Conservation (phyloP, 805 yeast species). For the Ogataea methylovora region DNA sequence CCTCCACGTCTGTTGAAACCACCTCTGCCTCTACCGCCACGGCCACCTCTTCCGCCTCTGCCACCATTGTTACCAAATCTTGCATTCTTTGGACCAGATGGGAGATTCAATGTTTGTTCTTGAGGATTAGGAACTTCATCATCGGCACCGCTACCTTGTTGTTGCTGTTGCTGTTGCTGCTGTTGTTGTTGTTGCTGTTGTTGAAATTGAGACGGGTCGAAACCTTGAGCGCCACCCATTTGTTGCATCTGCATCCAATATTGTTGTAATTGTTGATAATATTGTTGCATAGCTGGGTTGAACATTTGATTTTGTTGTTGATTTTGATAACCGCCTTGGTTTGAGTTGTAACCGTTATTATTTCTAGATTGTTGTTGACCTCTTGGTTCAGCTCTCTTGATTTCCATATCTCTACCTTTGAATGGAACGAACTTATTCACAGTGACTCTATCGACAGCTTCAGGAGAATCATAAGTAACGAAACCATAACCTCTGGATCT, state of each 20-base stretch:
- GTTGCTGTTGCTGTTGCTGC: slow-evolving; percentile 6
- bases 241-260: slow-evolving; percentile 60
- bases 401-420: slow-evolving; percentile 81
- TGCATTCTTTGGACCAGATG: slow-evolving; percentile 26
- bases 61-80: slow-evolving; percentile 1
- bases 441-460: slow-evolving; percentile 85
- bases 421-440: slow-evolving; percentile 74
- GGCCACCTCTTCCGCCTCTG: slow-evolving; percentile 8
- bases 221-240: slow-evolving; percentile 27
- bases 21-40: slow-evolving; percentile 7
- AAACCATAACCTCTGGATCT: slow-evolving; percentile 96
- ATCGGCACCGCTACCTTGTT: slow-evolving; percentile 7
- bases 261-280: slow-evolving; percentile 55
- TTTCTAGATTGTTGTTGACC: slow-evolving; percentile 47
- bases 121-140: slow-evolving; percentile 30
- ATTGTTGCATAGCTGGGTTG: slow-evolving; percentile 38
- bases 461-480: slow-evolving; percentile 90
- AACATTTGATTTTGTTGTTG: slow-evolving; percentile 5
- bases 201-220: slow-evolving; percentile 21
- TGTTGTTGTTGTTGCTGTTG: slow-evolving; percentile 22
- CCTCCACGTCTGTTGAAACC: slow-evolving; percentile 13
- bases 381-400: slow-evolving; percentile 79
- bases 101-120: slow-evolving; percentile 20
- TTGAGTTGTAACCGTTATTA: slow-evolving; percentile 16
- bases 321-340: slow-evolving; percentile 18